Evolutionary conservation across 345 rosid genomes (phyloP).

Genomic region (Pugionium dolabratum): DNA sequence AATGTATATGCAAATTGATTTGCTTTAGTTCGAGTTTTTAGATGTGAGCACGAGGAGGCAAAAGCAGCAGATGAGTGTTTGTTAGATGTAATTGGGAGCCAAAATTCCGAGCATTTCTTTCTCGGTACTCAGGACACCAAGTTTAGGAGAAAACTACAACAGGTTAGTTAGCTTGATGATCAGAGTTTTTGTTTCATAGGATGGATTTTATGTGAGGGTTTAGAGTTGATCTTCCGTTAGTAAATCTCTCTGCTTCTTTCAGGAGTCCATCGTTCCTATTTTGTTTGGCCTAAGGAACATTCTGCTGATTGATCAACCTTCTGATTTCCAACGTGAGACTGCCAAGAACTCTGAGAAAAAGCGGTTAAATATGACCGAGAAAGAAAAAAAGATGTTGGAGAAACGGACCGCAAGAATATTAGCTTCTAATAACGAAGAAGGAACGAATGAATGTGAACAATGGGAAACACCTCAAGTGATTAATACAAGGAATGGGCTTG

Average conservation of each 20-base stretch:
- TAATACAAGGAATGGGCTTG: slow-evolving; percentile 39
- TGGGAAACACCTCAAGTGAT: slow-evolving; percentile 30
- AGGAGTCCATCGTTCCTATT: slow-evolving; percentile 85
- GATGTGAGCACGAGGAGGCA: slow-evolving; percentile 77
- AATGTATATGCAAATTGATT: slow-evolving; percentile 8
- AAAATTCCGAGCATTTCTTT: slow-evolving; percentile 75
- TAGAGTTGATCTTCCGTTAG: not conserved
- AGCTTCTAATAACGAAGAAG: slow-evolving; percentile 35
- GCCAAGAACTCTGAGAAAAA: slow-evolving; percentile 62
- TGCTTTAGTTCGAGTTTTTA: slow-evolving; percentile 32
- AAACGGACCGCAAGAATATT: slow-evolving; percentile 44
- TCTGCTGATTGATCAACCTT: slow-evolving; percentile 78
- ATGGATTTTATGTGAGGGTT: not conserved
- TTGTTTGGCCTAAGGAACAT: slow-evolving; percentile 70
- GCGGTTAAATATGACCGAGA: slow-evolving; percentile 54
- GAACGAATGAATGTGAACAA: slow-evolving; percentile 44
- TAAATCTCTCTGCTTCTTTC: slow-evolving; percentile 25
- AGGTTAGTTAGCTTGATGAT: slow-evolving; percentile 45
- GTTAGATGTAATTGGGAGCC: slow-evolving; percentile 57
- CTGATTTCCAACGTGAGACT: slow-evolving; percentile 64
- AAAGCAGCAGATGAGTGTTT: slow-evolving; percentile 73
- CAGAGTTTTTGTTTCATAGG: slow-evolving; percentile 6
- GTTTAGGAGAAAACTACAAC: slow-evolving; percentile 64
- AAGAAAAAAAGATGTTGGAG: slow-evolving; percentile 50
- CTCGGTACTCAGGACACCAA: slow-evolving; percentile 81